Evolutionary conservation across 352 stramenopile genomes (phyloP).

Genomic region (Achlya hypogyna): DNA sequence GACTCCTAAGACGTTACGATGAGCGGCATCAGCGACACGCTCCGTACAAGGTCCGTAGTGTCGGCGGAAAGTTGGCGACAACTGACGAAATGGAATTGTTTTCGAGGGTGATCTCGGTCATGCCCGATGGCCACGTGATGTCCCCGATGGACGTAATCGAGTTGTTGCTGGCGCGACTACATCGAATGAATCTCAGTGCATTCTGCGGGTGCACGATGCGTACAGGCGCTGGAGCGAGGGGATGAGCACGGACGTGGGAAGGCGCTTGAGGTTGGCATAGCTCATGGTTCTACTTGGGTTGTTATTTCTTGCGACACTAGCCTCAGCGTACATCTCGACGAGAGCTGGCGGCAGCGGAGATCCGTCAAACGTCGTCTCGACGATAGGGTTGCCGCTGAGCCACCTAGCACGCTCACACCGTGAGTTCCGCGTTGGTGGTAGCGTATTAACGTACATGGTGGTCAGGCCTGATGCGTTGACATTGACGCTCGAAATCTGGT

Average conservation of each 20-base stretch:
- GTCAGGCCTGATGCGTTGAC: not conserved
- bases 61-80: not conserved
- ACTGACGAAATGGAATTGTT: slow-evolving; percentile 7
- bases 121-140: not conserved
- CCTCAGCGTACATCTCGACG: not conserved
- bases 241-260: not conserved
- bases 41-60: not conserved
- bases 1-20: not conserved
- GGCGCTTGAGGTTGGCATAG: not conserved
- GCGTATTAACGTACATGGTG: slow-evolving; percentile 4
- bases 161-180: slow-evolving; percentile 2
- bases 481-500: not conserved
- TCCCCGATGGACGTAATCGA: not conserved
- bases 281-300: not conserved
- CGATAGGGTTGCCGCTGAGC: slow-evolving; percentile 1
- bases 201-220: not conserved
- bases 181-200: not conserved
- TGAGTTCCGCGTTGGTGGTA: not conserved
- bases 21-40: not conserved
- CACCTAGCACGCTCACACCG: not conserved
- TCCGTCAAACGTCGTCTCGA: not conserved
- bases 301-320: no score
- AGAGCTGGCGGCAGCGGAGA: not conserved
- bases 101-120: slow-evolving; percentile 9
- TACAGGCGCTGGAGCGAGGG: slow-evolving; percentile 1